Base-by-base conservation (phyloP, 148 eudicot genomes). In the Arctostaphylos glauca region DNA sequence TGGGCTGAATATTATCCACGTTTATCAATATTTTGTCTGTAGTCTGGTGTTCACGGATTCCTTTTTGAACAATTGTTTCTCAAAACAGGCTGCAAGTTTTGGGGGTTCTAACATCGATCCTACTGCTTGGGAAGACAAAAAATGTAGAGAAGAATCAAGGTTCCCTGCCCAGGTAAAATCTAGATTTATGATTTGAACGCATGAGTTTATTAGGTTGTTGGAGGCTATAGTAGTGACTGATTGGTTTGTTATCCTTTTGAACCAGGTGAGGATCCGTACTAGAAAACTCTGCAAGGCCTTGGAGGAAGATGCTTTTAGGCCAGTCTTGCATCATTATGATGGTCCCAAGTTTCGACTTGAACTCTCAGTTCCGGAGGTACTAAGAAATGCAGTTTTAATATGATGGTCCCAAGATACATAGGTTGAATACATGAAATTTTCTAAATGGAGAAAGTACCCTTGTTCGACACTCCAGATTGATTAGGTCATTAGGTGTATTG, bases 91-190 rank as follows among this genome's bases (percentile, higher is more conserved):
- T 73, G 80, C 94, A 54, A 90, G 84, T 83, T 96, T 96, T 88
- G 99, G 99, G 68, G 99, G 99, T 83, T 94, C 98, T 79, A 96
- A 96, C 87, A 96, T 96, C 38, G 97, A 96, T 86, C 92, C 99
- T 74, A 93, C 95, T 90, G 99, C 99, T 83, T 96, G 99, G 99
- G 99, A 96, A 84, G 99, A 96, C 85, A 96, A 96, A 90, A 96
- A 96, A 80, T 96, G 99, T 87, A 96, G 89, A 87, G 99, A 98
- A 74, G 99, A 96, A 88, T 96, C 99, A 68, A 92, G 99, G 89
- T 96, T 96, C 86, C 99, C 99, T 89, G 97, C 99, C 38, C 99
- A 96, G 99, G 99, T 94, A 90, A 81, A 76, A 50, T 68, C 66
- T 47, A 31, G 25, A 48, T 79, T 25, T 31, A 10, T 56, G 9